Conservation (phyloP, 2,329 filamentous ascomycete species). For the Parastagonospora nodorum region DNA sequence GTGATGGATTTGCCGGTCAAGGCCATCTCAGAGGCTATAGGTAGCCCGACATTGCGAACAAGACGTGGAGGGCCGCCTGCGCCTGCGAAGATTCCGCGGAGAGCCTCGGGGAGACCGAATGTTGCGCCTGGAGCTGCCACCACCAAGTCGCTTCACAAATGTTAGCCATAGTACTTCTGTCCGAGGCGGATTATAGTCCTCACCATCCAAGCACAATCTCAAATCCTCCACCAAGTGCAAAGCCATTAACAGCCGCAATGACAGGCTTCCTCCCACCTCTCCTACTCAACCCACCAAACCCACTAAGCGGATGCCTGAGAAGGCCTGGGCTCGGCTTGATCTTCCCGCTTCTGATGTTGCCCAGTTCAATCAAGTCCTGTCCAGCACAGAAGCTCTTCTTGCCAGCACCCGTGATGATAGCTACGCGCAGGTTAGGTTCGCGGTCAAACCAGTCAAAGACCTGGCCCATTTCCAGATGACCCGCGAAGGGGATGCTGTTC, state of each 20-base stretch:
- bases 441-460: slow-evolving; percentile 61
- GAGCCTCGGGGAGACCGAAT: slow-evolving; percentile 60
- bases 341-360: slow-evolving; percentile 35
- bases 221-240: slow-evolving; percentile 62
- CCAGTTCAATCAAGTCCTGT: slow-evolving; percentile 58
- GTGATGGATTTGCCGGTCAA: slow-evolving; percentile 54
- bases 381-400: slow-evolving; percentile 61
- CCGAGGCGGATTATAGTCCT: slow-evolving; percentile 13
- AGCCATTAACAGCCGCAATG: slow-evolving; percentile 64
- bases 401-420: slow-evolving; percentile 57
- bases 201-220: slow-evolving; percentile 63
- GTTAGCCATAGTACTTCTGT: slow-evolving; percentile 10
- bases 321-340: slow-evolving; percentile 28
- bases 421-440: slow-evolving; percentile 55
- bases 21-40: slow-evolving; percentile 56
- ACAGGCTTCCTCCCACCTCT: slow-evolving; percentile 65
- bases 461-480: slow-evolving; percentile 56
- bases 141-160: slow-evolving; percentile 53
- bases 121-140: slow-evolving; percentile 58
- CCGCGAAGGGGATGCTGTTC: slow-evolving; percentile 51
- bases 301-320: slow-evolving; percentile 51
- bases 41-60: slow-evolving; percentile 55
- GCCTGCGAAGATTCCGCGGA: slow-evolving; percentile 59
- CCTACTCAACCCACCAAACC: slow-evolving; percentile 62
- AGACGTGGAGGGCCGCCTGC: slow-evolving; percentile 59